These are phyloP conservation scores for Phoma herbarum DNA, from an alignment of 2,329 filamentous ascomycete genomes.

Conservation along the genomic window DNA sequence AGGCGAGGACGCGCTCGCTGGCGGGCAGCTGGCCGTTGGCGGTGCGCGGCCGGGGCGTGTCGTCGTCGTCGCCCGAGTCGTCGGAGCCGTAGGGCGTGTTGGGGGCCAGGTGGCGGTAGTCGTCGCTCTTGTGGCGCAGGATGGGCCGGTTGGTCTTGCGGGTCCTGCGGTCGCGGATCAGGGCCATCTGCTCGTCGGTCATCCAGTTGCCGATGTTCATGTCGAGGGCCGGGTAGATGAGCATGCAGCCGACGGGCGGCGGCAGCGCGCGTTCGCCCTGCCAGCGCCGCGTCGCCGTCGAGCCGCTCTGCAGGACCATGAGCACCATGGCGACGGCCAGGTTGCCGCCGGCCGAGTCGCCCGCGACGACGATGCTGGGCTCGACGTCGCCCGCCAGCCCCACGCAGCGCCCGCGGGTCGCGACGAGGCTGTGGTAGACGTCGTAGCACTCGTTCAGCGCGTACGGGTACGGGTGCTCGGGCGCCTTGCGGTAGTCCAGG, in stretches of 20 bases:
- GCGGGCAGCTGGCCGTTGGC: constrained; percentile 24
- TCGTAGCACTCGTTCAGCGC: constrained; percentile 89
- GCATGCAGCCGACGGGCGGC: constrained; percentile 81
- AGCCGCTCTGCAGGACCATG: constrained; percentile 84
- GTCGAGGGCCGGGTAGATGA: constrained; percentile 90
- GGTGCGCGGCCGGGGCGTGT: constrained; percentile 27
- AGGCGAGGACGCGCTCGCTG: constrained; percentile 40
- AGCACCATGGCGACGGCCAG: constrained; percentile 81
- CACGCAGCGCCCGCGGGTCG: constrained; percentile 76
- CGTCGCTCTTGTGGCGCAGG: constrained; percentile 83
- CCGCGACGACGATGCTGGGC: constrained; percentile 76
- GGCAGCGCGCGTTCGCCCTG: constrained; percentile 66
- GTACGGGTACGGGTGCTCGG: constrained; percentile 85
- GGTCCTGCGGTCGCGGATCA: constrained; percentile 84
- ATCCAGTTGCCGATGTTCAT: constrained; percentile 99
- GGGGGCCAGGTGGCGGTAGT: constrained; percentile 82
- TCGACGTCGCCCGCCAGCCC: constrained; percentile 72
- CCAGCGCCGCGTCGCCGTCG: constrained; percentile 64
- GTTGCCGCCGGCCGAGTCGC: constrained; percentile 85
- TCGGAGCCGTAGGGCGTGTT: constrained; percentile 84
- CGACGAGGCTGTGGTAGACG: constrained; percentile 78
- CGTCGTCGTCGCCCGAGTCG: constrained; percentile 67
- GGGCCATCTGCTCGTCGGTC: constrained; percentile 95
- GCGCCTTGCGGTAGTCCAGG: constrained; percentile 88
- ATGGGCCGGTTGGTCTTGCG: constrained; percentile 81